Conservation (phyloP, 179 eudicot genomes). For the Beta lomatogona region DNA sequence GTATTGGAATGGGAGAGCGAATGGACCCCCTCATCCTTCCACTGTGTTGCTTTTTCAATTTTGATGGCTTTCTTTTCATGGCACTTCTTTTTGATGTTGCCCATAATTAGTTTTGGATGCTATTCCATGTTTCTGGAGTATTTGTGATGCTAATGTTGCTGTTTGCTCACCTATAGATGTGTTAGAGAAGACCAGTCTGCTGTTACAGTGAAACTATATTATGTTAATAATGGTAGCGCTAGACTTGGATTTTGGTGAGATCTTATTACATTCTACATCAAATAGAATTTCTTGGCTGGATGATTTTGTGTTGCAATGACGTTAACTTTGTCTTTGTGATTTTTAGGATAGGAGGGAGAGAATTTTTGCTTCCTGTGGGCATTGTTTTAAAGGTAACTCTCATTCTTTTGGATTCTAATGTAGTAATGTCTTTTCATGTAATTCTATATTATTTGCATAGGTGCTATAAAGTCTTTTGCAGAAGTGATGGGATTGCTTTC, state of each 20-base stretch:
- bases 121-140: not conserved
- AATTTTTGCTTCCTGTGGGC: constrained; percentile 91
- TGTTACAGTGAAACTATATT: constrained; percentile 72
- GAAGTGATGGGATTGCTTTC: not conserved
- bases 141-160: not conserved
- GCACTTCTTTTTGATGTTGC: not conserved
- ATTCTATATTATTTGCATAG: not conserved
- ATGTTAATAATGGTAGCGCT: constrained; percentile 94
- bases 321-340: constrained; percentile 15
- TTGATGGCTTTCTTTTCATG: no score
- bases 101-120: not conserved
- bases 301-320: constrained; percentile 6
- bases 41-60: not conserved
- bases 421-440: not conserved
- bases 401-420: not conserved
- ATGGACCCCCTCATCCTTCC: not conserved
- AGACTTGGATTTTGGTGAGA: constrained; percentile 96
- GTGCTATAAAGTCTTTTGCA: not conserved
- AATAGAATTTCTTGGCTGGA: not conserved
- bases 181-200: constrained; percentile 94
- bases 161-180: constrained; percentile 55
- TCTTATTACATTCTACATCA: constrained; percentile 3
- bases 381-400: constrained; percentile 70
- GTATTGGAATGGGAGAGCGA: no score
- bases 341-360: constrained; percentile 82